These are phyloP conservation scores for Yamadazyma atlantica DNA, from an alignment of 1,139 yeast species.

Conservation along the genomic window DNA sequence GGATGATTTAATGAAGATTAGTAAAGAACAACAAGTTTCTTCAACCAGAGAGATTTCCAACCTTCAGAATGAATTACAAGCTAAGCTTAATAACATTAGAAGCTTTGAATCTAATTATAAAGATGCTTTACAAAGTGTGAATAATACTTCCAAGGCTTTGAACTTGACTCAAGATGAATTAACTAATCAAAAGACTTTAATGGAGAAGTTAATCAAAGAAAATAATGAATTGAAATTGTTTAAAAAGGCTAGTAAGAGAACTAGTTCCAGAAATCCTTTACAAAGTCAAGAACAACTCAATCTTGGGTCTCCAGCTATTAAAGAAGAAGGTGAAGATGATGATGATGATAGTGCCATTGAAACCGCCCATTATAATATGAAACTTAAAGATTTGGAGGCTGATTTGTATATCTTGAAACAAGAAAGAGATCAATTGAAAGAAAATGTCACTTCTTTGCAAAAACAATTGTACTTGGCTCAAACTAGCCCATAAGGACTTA, in stretches of 20 bases:
- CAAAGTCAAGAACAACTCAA: constrained; percentile 16
- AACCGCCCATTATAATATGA: constrained; percentile 72
- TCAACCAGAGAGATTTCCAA: constrained; percentile 34
- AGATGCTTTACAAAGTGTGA: constrained; percentile 69
- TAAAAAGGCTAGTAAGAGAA: constrained; percentile 42
- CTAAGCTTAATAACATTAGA: constrained; percentile 35
- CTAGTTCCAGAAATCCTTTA: constrained; percentile 26
- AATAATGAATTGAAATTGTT: constrained; percentile 66
- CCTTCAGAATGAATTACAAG: constrained; percentile 35
- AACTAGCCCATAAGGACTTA: constrained; percentile 4
- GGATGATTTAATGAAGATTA: constrained; percentile 42
- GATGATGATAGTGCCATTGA: constrained; percentile 52
- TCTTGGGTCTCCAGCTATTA: constrained; percentile 12
- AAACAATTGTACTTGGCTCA: constrained; percentile 49
- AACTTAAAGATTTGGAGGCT: constrained; percentile 80
- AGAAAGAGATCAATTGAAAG: constrained; percentile 79
- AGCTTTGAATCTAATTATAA: constrained; percentile 56
- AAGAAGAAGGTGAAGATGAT: constrained; percentile 22
- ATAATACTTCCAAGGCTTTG: constrained; percentile 74
- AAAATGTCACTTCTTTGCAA: constrained; percentile 57
- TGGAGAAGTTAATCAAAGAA: constrained; percentile 60
- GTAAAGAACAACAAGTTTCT: constrained; percentile 37
- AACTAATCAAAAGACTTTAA: constrained; percentile 54
- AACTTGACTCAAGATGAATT: constrained; percentile 72
- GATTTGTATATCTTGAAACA: constrained; percentile 78